Conservation (phyloP, 129 eudicot genomes). For the Gnaphalium uliginosum region DNA sequence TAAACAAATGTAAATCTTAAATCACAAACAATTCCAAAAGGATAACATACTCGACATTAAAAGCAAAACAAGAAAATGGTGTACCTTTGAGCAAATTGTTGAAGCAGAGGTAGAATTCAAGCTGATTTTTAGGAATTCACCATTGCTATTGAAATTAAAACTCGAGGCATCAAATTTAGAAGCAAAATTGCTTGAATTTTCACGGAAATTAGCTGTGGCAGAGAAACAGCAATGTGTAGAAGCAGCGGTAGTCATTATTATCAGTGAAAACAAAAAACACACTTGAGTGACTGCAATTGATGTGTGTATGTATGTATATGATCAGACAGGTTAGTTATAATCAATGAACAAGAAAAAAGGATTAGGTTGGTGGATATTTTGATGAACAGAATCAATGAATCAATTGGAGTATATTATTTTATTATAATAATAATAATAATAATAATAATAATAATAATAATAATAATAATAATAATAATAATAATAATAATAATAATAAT, state of each 20-base stretch:
- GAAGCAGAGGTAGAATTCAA: slow-evolving; percentile 35
- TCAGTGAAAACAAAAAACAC: slow-evolving; percentile 6
- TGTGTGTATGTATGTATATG: not conserved
- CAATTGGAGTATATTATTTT: not conserved
- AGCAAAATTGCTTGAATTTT: slow-evolving; percentile 31
- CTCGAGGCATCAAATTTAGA: slow-evolving; percentile 38
- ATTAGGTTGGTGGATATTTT: slow-evolving; percentile 15
- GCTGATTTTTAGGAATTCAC: slow-evolving; percentile 35
- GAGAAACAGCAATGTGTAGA: slow-evolving; percentile 40
- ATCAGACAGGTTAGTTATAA: slow-evolving; percentile 6
- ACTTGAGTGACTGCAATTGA: slow-evolving; percentile 4
- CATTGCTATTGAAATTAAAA: slow-evolving; percentile 39
- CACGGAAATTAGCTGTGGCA: slow-evolving; percentile 37
- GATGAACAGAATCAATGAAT: not conserved
- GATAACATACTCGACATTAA: not conserved
- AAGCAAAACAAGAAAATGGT: not conserved
- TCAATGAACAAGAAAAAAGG: slow-evolving; percentile 3
- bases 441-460: too few relatives aligned
- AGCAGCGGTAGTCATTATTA: slow-evolving; percentile 40
- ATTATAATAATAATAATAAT: not conserved
- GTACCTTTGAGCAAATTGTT: slow-evolving; percentile 47
- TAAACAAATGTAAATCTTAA: slow-evolving; percentile 3
- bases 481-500: too few relatives aligned
- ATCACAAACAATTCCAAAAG: slow-evolving; percentile 1
- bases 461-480: too few relatives aligned